Conservation (phyloP, 371 early-diverging fungal genomes). For the Syncephalastrum racemosum region DNA sequence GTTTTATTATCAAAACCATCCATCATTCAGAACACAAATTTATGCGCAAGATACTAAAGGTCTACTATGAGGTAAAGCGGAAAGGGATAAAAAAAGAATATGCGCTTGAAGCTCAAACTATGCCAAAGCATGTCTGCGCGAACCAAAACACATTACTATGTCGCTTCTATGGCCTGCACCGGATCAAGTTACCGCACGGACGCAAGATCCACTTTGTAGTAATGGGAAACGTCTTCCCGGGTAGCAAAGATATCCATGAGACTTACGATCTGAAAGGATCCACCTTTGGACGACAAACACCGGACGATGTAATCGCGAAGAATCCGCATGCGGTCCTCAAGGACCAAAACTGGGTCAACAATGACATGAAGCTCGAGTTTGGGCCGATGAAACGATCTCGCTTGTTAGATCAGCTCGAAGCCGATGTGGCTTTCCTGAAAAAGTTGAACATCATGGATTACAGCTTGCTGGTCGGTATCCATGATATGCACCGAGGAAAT, state of each 20-base stretch:
- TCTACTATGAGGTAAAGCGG: conserved; percentile 73
- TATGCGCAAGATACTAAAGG: conserved; percentile 76
- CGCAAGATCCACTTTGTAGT: conserved; percentile 96
- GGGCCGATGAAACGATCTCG: conserved; percentile 75
- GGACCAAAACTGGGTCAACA: conserved; percentile 90
- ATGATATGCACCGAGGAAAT: conserved; percentile 83
- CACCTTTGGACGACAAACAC: conserved; percentile 36
- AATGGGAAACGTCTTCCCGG: conserved; percentile 97
- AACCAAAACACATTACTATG: conserved; percentile 91
- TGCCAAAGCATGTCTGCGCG: conserved; percentile 71
- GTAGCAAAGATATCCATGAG: conserved; percentile 92
- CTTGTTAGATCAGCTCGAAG: conserved; percentile 78
- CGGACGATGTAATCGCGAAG: conserved; percentile 65
- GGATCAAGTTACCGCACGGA: conserved; percentile 90
- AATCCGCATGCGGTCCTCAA: conserved; percentile 87
- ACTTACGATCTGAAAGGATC: conserved; percentile 88
- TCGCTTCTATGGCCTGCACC: conserved; percentile 93
- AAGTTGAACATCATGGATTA: conserved; percentile 95
- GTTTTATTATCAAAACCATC: conserved; percentile 98
- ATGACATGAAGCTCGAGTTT: conserved; percentile 66
- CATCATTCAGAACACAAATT: conserved; percentile 92
- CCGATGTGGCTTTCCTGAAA: conserved; percentile 78
- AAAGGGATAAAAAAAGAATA: neutral
- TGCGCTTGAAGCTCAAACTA: neutral
- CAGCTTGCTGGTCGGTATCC: conserved; percentile 91